Percentiles rank a stretch among this genome's conserved stretches.
phyloP scores from a whole-genome alignment of 768 basidiomycete genomes.

The Suillus spraguei region DNA sequence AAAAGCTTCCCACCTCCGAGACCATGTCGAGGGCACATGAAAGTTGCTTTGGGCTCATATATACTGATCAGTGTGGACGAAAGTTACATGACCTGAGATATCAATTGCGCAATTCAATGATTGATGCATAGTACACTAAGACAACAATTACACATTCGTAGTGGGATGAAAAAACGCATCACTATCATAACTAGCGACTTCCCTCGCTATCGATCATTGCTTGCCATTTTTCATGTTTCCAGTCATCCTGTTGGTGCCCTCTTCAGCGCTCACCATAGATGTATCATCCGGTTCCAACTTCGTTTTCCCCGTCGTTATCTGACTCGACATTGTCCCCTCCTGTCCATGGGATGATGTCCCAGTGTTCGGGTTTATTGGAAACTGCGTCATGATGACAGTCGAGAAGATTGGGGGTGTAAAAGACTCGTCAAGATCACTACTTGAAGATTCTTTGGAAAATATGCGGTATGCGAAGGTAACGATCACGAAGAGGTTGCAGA shows the following conservation, averaged over 20 bases:
- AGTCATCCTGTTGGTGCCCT: background rate
- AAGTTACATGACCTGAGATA: background rate
- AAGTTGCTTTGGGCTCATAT: background rate
- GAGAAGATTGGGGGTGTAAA: background rate
- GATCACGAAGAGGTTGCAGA: constrained; percentile 33
- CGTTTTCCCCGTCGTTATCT: background rate
- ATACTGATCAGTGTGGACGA: background rate
- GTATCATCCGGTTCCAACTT: background rate
- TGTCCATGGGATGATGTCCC: background rate
- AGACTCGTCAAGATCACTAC: constrained; percentile 13
- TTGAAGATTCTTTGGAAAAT: background rate
- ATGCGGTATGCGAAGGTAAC: constrained; percentile 25
- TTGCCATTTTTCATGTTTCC: background rate
- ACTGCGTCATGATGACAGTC: background rate
- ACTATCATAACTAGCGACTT: background rate
- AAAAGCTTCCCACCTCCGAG: too few species aligned
- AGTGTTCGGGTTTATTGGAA: background rate
- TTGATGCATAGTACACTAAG: background rate
- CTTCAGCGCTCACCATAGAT: background rate
- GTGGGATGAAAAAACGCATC: background rate
- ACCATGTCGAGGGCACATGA: too few species aligned
- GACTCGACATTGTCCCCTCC: background rate
- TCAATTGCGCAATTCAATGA: background rate
- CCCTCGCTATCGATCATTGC: background rate
- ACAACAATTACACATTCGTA: background rate